Conservation (phyloP, 148 eudicot species). For the Spergularia bocconei region DNA sequence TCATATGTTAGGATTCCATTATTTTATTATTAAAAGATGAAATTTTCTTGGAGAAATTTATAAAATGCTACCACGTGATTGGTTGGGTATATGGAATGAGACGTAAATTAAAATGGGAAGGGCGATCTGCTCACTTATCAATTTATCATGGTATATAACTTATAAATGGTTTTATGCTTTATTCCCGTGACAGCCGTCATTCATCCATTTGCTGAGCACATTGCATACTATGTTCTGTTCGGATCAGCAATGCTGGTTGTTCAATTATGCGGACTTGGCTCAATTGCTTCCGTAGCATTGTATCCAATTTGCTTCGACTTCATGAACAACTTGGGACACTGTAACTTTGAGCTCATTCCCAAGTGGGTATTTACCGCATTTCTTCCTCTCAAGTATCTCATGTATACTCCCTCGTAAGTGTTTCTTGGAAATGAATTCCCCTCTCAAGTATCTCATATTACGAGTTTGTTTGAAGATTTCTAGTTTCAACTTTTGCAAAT, state of each 20-base stretch:
- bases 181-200: slow-evolving; percentile 45
- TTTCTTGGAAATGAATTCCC: neutral
- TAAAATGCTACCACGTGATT: too few species aligned
- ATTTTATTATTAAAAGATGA: too few species aligned
- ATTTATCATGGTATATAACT: neutral
- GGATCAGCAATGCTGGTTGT: slow-evolving; percentile 45
- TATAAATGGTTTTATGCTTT: neutral
- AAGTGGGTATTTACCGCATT: slow-evolving; percentile 44
- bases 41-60: too few species aligned
- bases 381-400: slow-evolving; percentile 70
- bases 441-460: too few species aligned
- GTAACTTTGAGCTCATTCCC: slow-evolving; percentile 73
- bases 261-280: slow-evolving; percentile 20
- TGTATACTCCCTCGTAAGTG: slow-evolving; percentile 76
- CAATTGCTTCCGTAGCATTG: slow-evolving; percentile 22
- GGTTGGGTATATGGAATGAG: too few species aligned
- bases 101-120: too few species aligned
- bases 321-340: slow-evolving; percentile 76
- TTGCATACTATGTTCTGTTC: slow-evolving; percentile 48
- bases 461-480: too few species aligned
- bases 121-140: too few species aligned
- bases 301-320: slow-evolving; percentile 53
- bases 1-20: too few species aligned
- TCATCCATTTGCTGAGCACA: slow-evolving; percentile 76
- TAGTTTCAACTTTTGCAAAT: too few species aligned